These are phyloP conservation scores for Raphanus sativus DNA, from an alignment of 345 rosid species.

Conservation along the genomic window DNA sequence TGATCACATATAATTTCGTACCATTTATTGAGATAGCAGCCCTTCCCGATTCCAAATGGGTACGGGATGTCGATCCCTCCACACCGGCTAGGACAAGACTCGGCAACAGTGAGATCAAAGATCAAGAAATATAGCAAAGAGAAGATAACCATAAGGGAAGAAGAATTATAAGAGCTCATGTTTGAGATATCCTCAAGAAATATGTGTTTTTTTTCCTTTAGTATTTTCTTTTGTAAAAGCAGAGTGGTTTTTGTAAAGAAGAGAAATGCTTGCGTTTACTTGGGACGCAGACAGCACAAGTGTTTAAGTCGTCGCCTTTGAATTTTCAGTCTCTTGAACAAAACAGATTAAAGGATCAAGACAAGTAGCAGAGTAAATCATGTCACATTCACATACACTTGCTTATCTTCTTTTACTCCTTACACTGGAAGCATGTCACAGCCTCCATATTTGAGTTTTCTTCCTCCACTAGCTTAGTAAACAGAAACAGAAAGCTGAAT, in stretches of 20 bases:
- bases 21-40: constrained; percentile 11
- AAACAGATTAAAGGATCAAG: not conserved
- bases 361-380: not conserved
- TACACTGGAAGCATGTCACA: not conserved
- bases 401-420: not conserved
- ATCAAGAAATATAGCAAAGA: not conserved
- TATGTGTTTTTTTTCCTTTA: not conserved
- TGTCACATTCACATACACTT: not conserved
- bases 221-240: not conserved
- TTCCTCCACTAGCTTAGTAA: not conserved
- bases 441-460: not conserved
- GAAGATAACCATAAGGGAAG: not conserved
- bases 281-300: not conserved
- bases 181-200: not conserved
- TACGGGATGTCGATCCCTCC: constrained; percentile 43
- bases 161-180: not conserved
- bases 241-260: not conserved
- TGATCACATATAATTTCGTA: not conserved
- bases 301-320: not conserved
- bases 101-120: not conserved
- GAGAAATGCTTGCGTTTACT: not conserved
- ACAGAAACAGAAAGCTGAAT: too few relatives aligned
- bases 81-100: constrained; percentile 24
- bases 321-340: not conserved
- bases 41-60: constrained; percentile 42